phyloP scores from a whole-genome alignment of 176 grass and related monocot genomes.

The Calamus simplicifolius region DNA sequence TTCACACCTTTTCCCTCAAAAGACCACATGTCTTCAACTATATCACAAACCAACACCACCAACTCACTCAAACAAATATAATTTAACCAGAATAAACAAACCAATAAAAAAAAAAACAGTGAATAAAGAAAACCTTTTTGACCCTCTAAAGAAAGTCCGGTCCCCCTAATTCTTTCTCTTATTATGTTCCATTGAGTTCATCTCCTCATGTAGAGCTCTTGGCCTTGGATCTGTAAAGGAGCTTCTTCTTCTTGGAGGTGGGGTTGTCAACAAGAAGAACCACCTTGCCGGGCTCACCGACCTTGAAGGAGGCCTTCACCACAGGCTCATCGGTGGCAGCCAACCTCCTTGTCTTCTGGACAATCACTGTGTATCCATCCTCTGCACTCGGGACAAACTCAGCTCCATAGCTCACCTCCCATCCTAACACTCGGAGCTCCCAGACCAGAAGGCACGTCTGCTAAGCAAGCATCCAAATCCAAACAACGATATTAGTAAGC shows the following conservation, averaged over 20 bases:
- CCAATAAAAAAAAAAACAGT: slow-evolving; percentile 50
- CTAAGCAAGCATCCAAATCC: background rate
- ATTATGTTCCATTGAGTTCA: background rate
- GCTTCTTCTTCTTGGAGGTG: slow-evolving; percentile 93
- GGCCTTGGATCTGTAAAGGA: slow-evolving; percentile 81
- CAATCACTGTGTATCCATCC: slow-evolving; percentile 84
- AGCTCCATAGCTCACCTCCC: slow-evolving; percentile 68
- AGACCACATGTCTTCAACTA: slow-evolving; percentile 37
- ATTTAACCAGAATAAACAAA: slow-evolving; percentile 34
- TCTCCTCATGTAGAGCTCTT: slow-evolving; percentile 36
- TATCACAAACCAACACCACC: slow-evolving; percentile 54
- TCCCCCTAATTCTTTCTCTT: slow-evolving; percentile 18
- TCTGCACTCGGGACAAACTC: slow-evolving; percentile 64
- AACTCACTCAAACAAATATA: slow-evolving; percentile 45
- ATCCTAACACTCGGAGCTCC: slow-evolving; percentile 78
- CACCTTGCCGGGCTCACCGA: slow-evolving; percentile 53
- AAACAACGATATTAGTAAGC: background rate
- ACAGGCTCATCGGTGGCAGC: slow-evolving; percentile 58
- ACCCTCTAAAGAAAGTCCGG: too few relatives aligned
- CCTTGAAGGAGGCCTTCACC: slow-evolving; percentile 81
- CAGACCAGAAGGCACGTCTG: slow-evolving; percentile 71
- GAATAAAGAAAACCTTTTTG: background rate
- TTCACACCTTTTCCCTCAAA: slow-evolving; percentile 13
- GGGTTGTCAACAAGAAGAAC: slow-evolving; percentile 63
- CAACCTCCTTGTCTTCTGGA: slow-evolving; percentile 88